A percentile compares a stretch with the other conserved stretches of the same genome.
Conservation (phyloP, 2,329 filamentous ascomycete species). For the Talaromyces amestolkiae region DNA sequence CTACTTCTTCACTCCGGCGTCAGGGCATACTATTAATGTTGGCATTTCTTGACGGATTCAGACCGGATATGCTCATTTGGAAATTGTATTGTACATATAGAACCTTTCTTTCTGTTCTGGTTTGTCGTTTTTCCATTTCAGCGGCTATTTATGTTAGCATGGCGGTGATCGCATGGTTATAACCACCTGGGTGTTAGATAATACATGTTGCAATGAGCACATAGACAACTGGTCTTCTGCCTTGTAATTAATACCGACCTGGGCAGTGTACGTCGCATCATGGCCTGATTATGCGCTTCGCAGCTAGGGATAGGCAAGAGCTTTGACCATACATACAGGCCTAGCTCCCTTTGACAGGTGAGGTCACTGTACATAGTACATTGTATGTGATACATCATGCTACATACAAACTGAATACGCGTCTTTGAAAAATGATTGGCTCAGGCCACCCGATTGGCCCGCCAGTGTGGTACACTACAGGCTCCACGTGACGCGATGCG, state of each 20-base stretch:
- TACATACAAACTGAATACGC: neutral
- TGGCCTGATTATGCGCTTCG: neutral
- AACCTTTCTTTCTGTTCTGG: slow-evolving; percentile 22
- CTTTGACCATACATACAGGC: neutral
- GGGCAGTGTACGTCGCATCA: no score
- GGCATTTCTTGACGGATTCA: slow-evolving; percentile 42
- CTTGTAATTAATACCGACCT: no score
- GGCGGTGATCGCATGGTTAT: slow-evolving; percentile 17
- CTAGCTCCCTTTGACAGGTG: neutral
- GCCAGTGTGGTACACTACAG: slow-evolving; percentile 7
- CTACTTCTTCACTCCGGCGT: slow-evolving; percentile 47
- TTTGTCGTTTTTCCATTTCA: slow-evolving; percentile 13
- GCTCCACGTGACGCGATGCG: slow-evolving; percentile 6
- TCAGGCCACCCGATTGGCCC: neutral
- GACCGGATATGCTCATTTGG: slow-evolving; percentile 40
- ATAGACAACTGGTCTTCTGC: neutral
- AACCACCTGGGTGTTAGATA: slow-evolving; percentile 12
- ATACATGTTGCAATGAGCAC: slow-evolving; percentile 20
- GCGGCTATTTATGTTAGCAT: slow-evolving; percentile 20
- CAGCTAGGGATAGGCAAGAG: neutral
- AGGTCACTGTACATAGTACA: neutral
- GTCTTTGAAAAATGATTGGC: neutral
- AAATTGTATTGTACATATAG: slow-evolving; percentile 44
- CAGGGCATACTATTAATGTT: slow-evolving; percentile 34
- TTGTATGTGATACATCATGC: neutral